Base-by-base conservation (phyloP, 768 basidiomycete genomes). In the Leccinum fibrillosum region DNA sequence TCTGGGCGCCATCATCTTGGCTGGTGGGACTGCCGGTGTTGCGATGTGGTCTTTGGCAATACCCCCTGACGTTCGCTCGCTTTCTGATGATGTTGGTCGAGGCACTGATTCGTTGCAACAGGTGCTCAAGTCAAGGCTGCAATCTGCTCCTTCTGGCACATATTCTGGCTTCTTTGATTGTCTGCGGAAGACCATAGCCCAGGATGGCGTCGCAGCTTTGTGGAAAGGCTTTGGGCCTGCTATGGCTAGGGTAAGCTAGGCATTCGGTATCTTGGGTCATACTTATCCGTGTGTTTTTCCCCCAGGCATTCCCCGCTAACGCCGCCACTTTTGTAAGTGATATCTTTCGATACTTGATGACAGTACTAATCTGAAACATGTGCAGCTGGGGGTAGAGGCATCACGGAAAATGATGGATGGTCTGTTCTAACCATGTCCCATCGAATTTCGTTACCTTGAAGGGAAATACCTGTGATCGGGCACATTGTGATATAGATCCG, bases 171-270 rank as follows among this genome's bases (percentile, higher is more conserved):
- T 98, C 67, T 66, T 97, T 55, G 97, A 99, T 72, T 99, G 97
- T 67, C 83, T 88, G 37, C 80, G 89, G 54, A 97, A 98, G 77
- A 91, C 94, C 9, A 90, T 98, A 63, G 90, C 92, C 6, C 82
- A 79, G 52, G 94, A 97, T 72, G 97, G 97, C 45, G 79, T 91
- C 17, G 74, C 74, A 28, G 95, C 96, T 1, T 77, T 99, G 10
- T 99, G 94, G 93, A 98, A 90, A 74, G 97, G 97, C 10, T 92
- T 99, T 70, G 95, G 92, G 49, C 97, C 96, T 15, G 97, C 97
- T 17, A 98, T 98, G 96, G 86, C 88, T 59, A 77, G 92, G 68
- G 91, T 91, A 71, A 55, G 88, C 76, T 28, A 21, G 53, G 34
- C 42, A 53, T 11, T 49, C 28, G 32, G 35, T 19, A 35, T 44